A percentile compares a stretch with the other conserved stretches of the same genome.
These are phyloP conservation scores for Aureobasidium lini DNA, from an alignment of 2,329 filamentous ascomycete genomes.

Conservation along the genomic window DNA sequence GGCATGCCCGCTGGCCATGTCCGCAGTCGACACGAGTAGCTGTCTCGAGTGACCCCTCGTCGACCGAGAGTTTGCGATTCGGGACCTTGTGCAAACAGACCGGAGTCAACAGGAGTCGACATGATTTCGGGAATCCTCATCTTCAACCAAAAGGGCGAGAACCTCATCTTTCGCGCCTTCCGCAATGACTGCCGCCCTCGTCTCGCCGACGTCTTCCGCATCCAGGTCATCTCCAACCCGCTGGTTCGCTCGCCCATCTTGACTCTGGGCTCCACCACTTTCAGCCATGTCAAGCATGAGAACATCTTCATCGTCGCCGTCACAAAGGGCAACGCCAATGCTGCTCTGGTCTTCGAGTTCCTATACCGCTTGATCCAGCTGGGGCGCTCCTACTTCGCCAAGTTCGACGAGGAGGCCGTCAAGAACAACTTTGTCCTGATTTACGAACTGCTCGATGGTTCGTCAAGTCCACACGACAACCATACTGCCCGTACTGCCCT, in stretches of 20 bases:
- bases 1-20: no score
- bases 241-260: slow-evolving; percentile 96
- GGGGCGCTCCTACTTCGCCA: slow-evolving; percentile 94
- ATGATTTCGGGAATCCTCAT: slow-evolving; percentile 98
- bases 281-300: slow-evolving; percentile 98
- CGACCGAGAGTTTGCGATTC: not conserved
- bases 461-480: slow-evolving; percentile 18
- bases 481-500: not conserved
- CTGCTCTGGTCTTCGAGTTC: slow-evolving; percentile 95
- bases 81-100: no score
- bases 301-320: slow-evolving; percentile 98
- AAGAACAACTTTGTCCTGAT: slow-evolving; percentile 99
- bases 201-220: slow-evolving; percentile 97
- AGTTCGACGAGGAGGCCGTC: slow-evolving; percentile 98
- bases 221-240: slow-evolving; percentile 97
- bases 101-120: slow-evolving; percentile 28
- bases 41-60: not conserved
- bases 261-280: slow-evolving; percentile 94
- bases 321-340: slow-evolving; percentile 98
- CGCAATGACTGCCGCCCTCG: slow-evolving; percentile 96
- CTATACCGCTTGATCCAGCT: slow-evolving; percentile 84
- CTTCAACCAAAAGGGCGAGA: slow-evolving; percentile 99
- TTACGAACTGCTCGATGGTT: slow-evolving; percentile 92
- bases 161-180: slow-evolving; percentile 98
- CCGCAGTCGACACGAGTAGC: no score